A percentile compares a stretch with the other conserved stretches of the same genome.
Evolutionary conservation across 148 eudicot genomes (phyloP).

Genomic region (Spergularia bocconei): DNA sequence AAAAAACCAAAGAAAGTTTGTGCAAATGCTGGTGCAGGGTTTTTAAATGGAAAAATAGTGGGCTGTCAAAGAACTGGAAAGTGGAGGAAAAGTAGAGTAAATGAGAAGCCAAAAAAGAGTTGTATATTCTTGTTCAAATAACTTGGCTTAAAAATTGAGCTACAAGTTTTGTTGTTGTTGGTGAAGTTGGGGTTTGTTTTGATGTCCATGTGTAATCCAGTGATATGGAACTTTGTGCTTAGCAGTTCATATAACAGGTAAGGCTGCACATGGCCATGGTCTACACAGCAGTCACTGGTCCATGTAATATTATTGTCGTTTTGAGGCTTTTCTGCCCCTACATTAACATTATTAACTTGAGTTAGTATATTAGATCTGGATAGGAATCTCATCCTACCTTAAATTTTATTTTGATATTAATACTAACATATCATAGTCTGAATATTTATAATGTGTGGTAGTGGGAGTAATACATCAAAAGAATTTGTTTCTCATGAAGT

Average conservation of each 20-base stretch:
- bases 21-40: slow-evolving; percentile 9
- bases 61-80: slow-evolving; percentile 24
- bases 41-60: slow-evolving; percentile 2
- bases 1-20: background rate
- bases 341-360: background rate
- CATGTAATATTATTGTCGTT: slow-evolving; percentile 24
- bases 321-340: slow-evolving; percentile 16
- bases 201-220: background rate
- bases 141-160: too few species aligned
- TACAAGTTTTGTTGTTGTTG: too few species aligned
- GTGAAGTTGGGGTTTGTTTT: background rate
- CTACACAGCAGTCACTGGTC: slow-evolving; percentile 17
- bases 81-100: background rate
- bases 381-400: slow-evolving; percentile 1
- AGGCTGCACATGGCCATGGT: slow-evolving; percentile 35
- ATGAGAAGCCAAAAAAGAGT: slow-evolving; percentile 11
- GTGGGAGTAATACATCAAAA: too few species aligned
- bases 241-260: slow-evolving; percentile 28
- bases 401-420: too few species aligned
- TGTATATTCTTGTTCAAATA: too few species aligned
- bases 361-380: slow-evolving; percentile 12
- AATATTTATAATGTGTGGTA: too few species aligned
- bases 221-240: slow-evolving; percentile 24
- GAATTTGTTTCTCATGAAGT: too few species aligned
- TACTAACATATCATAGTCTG: too few species aligned